Conservation (phyloP, 2,329 filamentous ascomycete genomes). For the Zymoseptoria tritici region DNA sequence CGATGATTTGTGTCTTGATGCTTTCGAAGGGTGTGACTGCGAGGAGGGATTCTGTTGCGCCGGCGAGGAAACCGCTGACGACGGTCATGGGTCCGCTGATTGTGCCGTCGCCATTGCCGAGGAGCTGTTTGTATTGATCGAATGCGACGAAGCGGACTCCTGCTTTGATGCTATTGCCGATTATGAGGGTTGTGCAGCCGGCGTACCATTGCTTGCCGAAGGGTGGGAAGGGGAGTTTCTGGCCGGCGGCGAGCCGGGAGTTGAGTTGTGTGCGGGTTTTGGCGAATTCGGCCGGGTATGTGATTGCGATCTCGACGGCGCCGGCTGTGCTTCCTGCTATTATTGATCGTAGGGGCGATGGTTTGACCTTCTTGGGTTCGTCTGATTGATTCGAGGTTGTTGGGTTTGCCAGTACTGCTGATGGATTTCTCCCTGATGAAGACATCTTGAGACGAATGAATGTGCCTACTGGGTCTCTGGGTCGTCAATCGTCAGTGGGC, state of each 20-base stretch:
- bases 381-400: not conserved
- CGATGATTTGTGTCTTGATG: conserved; percentile 97
- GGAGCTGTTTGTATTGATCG: conserved; percentile 80
- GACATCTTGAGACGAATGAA: not conserved
- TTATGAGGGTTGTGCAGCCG: conserved; percentile 91
- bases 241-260: conserved; percentile 64
- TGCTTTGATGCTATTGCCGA: conserved; percentile 94
- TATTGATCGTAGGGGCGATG: conserved; percentile 80
- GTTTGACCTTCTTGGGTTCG: conserved; percentile 38
- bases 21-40: conserved; percentile 96
- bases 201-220: conserved; percentile 96
- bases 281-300: conserved; percentile 92
- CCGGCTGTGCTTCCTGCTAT: conserved; percentile 89
- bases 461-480: not conserved
- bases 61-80: conserved; percentile 86
- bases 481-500: not conserved
- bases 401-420: not conserved
- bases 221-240: conserved; percentile 90
- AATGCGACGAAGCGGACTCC: conserved; percentile 95
- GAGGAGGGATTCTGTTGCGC: conserved; percentile 84
- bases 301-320: conserved; percentile 90
- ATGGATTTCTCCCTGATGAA: not conserved
- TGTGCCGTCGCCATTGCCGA: conserved; percentile 77
- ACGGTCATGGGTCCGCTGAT: conserved; percentile 87
- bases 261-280: conserved; percentile 95